Percentiles rank a stretch among this genome's conserved stretches.
Conservation (phyloP, 164 flowering plant genomes). For the Tetrastigma voinierianum region DNA sequence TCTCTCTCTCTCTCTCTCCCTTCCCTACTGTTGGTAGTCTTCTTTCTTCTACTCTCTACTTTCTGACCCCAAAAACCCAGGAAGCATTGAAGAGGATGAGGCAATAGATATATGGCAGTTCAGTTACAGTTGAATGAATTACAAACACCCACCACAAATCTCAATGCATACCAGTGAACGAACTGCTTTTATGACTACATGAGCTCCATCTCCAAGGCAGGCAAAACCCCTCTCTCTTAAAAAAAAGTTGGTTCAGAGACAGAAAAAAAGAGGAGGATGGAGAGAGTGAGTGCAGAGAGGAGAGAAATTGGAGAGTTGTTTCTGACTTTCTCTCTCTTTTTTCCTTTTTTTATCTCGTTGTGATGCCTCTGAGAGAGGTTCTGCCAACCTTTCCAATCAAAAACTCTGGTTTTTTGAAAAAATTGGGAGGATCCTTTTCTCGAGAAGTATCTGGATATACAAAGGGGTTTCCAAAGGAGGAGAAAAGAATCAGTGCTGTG, state of each 20-base stretch:
- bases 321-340: not conserved
- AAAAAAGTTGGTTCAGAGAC: constrained; percentile 9
- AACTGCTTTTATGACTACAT: constrained; percentile 11
- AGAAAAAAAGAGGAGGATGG: constrained; percentile 1
- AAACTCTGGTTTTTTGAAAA: not conserved
- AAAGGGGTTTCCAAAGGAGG: not conserved
- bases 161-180: constrained; percentile 13
- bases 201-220: constrained; percentile 18
- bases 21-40: not conserved
- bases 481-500: constrained; percentile 6
- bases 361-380: not conserved
- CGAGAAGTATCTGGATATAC: not conserved
- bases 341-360: not conserved
- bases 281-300: no score
- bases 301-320: no score
- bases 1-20: constrained; percentile 14
- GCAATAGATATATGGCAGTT: constrained; percentile 2
- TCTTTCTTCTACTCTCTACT: not conserved
- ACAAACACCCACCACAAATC: constrained; percentile 14
- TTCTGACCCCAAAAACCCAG: constrained; percentile 23
- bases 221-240: not conserved
- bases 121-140: constrained; percentile 8
- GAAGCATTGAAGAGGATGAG: constrained; percentile 24
- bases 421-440: not conserved
- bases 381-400: constrained; percentile 20